These are phyloP conservation scores for Fulvia fulva DNA, from an alignment of 2,329 filamentous ascomycete genomes.

Conservation along the genomic window DNA sequence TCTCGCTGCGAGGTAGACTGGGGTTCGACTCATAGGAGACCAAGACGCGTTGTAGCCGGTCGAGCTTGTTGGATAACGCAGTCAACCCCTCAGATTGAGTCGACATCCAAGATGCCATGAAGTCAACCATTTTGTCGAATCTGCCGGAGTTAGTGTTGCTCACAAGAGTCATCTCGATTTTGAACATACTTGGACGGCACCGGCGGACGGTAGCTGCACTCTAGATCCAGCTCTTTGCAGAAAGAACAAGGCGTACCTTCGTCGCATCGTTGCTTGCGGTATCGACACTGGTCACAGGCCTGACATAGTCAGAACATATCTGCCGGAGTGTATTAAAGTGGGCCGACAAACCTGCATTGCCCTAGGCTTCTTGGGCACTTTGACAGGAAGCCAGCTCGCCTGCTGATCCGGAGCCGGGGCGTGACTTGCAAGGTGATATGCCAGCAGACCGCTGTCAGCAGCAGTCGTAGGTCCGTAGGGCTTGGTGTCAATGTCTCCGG, in stretches of 20 bases:
- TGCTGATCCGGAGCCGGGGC: background rate
- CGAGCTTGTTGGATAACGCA: background rate
- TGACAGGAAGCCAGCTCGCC: background rate
- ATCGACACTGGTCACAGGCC: constrained; percentile 83
- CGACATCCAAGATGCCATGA: constrained; percentile 3
- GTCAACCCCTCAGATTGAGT: background rate
- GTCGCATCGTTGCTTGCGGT: constrained; percentile 82
- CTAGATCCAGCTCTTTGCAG: constrained; percentile 76
- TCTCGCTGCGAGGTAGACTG: no score
- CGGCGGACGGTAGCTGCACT: constrained; percentile 82
- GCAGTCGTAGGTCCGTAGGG: background rate
- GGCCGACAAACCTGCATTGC: constrained; percentile 15
- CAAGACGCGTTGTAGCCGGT: background rate
- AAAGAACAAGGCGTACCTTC: constrained; percentile 74
- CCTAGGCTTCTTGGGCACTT: constrained; percentile 10
- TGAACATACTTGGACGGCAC: constrained; percentile 67
- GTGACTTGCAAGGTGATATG: background rate
- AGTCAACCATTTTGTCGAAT: constrained; percentile 1
- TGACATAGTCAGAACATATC: constrained; percentile 35
- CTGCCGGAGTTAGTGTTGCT: background rate
- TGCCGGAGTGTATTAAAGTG: background rate
- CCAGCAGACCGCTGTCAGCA: background rate
- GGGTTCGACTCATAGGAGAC: no score
- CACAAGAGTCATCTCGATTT: constrained; percentile 29
- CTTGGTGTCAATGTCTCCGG: background rate